Evolutionary conservation across 2,329 filamentous ascomycete species (phyloP), one percentile per base, ranked within the genome.

Genomic region (Mycocentrospora acerina): DNA sequence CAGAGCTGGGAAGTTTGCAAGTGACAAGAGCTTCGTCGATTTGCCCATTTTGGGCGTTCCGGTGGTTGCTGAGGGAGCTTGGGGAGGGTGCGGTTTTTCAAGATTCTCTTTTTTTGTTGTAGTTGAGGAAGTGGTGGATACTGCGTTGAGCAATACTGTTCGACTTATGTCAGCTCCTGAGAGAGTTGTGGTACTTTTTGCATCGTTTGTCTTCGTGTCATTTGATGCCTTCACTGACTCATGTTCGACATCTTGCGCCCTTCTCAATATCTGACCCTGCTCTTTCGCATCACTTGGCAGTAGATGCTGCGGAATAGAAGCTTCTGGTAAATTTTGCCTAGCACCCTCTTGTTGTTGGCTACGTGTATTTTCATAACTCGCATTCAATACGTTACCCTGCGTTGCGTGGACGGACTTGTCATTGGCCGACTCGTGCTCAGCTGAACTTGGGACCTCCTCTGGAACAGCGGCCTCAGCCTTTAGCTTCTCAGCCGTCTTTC

Each of bases 1-100:
- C 10, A 75, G 56, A 3, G 65, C 52, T 14, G 62, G 62, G 25
- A 66, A 59, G 25, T 53, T 69, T 10, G 65, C 61, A 15, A 73
- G 58, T 24, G 67, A 66, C 40, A 62, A 63, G 3, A 69, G 41
- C 37, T 70, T 72, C 7, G 48, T 29, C 5, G 12, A n/a, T 31
- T 58, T 59, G 5, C 22, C 38, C 46, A 49, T 53, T 14, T 26
- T 48, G 6, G 32, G 6, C 28, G 22, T 4, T 26, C 42, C 29
- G 7, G 29, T 8, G 9, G 31, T 22, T 33, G 26, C 15, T 33
- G 14, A 4, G 17, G 17, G 14, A 27, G 18, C 4, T 8, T 22
- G 19, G 19, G 19, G 9, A 9, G 5, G 19, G 19, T 22, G 5
- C 9, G 19, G 9, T 22, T 22, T 9, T 5, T 9, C 19, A 22